These are phyloP conservation scores for Solanum rostratum DNA, from an alignment of 257 asterid genomes.

Conservation along the genomic window DNA sequence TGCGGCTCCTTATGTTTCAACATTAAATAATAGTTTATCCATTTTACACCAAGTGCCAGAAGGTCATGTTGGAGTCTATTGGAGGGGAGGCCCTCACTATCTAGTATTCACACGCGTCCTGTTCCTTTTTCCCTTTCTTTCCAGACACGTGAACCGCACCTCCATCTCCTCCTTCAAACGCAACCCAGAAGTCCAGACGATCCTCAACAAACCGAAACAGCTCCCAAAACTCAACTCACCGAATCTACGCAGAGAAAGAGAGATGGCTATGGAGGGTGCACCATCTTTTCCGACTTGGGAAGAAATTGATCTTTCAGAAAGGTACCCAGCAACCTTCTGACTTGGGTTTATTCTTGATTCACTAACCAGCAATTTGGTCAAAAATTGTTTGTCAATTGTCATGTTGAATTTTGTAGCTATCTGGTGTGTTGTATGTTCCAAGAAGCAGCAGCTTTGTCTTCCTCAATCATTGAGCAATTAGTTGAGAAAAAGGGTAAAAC, in stretches of 20 bases:
- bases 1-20: conserved; percentile 38
- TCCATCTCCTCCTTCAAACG: too few species aligned
- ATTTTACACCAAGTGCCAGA: conserved; percentile 96
- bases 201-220: too few species aligned
- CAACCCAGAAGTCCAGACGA: too few species aligned
- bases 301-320: conserved; percentile 51
- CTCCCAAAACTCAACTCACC: too few species aligned
- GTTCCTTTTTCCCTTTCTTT: too few species aligned
- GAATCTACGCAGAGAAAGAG: too few species aligned
- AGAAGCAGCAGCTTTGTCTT: conserved; percentile 50
- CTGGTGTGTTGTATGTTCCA: conserved; percentile 64
- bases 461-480: conserved; percentile 40
- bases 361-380: neutral
- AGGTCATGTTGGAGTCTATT: conserved; percentile 96
- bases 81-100: conserved; percentile 99
- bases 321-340: conserved; percentile 22
- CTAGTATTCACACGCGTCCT: too few species aligned
- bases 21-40: conserved; percentile 33
- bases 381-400: neutral
- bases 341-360: neutral
- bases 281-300: conserved; percentile 29
- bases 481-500: conserved; percentile 4
- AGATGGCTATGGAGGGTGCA: neutral
- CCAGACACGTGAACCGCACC: too few species aligned
- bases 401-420: conserved; percentile 31